Base-by-base conservation (phyloP, 2,329 filamentous ascomycete genomes). In the Lachnellula hyalina region DNA sequence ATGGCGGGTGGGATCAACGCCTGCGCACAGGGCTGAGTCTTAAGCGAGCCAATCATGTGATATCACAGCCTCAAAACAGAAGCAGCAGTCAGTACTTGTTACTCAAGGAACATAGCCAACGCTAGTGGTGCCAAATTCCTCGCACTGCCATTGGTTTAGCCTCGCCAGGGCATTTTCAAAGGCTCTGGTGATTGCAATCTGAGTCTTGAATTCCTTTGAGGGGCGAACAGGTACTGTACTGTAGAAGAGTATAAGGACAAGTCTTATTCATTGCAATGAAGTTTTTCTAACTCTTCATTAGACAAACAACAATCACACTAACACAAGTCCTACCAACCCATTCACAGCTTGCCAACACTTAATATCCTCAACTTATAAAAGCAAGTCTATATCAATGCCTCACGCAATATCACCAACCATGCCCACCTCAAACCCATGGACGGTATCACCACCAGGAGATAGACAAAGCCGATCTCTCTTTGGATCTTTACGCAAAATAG, bases 401-500 rank as follows among this genome's bases (percentile, higher is more conserved):
- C 54, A 51, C 47, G 23, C 47, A 21, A 47, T 25, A 19, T 35
- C 38, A 25, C 46, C 48, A 35, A 46, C 38, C 19, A 56, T 55
- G 55, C 46, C 53, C 40, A 11, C 23, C 25, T 54, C 52, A 12
- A 28, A 28, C 15, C 49, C 55, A 14, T 49, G 49, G 51, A 52
- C n/a, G 2, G 36, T 57, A 12, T 38, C 53, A 12, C 15, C 14
- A 7, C 28, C 53, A 23, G 45, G 50, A 17, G 19, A 47, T 12
- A 17, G 23, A 17, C 23, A 25, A 32, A 28, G 51, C 15, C 51
- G 52, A 19, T 59, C 61, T 41, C 12, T 63, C n/a, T 57, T 63
- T 34, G 60, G 58, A 6, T 59, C 60, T 23, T 38, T 63, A 17
- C 54, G 57, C 28, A 62, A 61, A 36, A 45, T 62, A 17, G 55